Conservation (phyloP, 2,329 filamentous ascomycete genomes). For the Metarhizium album region DNA sequence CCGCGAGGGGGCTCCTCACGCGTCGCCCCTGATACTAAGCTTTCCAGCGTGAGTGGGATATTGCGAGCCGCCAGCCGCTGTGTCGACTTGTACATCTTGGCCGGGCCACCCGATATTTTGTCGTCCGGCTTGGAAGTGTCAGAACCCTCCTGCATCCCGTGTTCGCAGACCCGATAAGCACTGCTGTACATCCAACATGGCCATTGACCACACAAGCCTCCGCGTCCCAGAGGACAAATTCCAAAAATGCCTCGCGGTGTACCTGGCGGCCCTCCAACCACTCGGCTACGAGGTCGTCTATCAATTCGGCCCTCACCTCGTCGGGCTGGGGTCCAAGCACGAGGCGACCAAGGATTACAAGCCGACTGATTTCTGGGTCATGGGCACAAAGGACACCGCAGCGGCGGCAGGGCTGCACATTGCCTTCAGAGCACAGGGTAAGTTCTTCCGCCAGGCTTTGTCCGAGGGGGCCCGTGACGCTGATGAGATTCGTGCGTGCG, state of each 20-base stretch:
- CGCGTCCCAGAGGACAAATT: conserved; percentile 17
- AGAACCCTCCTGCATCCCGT: no score
- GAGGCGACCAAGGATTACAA: conserved; percentile 10
- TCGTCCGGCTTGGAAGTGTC: no score
- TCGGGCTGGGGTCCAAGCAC: conserved; percentile 20
- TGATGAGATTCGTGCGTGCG: no score
- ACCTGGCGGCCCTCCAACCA: conserved; percentile 23
- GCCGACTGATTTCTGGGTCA: conserved; percentile 21
- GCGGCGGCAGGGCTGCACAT: conserved; percentile 14
- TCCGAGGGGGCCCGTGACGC: not conserved
- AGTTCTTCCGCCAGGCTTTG: conserved; percentile 1
- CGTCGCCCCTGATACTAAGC: not conserved
- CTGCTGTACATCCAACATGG: conserved; percentile 21
- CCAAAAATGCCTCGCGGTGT: conserved; percentile 20
- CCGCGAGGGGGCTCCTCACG: no score
- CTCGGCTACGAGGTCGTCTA: conserved; percentile 23
- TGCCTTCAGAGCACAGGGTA: conserved; percentile 22
- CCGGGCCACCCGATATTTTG: no score
- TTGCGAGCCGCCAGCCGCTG: not conserved
- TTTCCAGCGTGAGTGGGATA: not conserved
- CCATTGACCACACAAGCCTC: conserved; percentile 25
- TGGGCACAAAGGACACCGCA: conserved; percentile 8
- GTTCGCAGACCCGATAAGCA: no score
- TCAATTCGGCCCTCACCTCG: conserved; percentile 17
- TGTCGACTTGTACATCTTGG: not conserved